Evolutionary conservation across 371 early-diverging fungal genomes (phyloP), one percentile per base, ranked within the genome.

Genomic region (Coemansia sp.): DNA sequence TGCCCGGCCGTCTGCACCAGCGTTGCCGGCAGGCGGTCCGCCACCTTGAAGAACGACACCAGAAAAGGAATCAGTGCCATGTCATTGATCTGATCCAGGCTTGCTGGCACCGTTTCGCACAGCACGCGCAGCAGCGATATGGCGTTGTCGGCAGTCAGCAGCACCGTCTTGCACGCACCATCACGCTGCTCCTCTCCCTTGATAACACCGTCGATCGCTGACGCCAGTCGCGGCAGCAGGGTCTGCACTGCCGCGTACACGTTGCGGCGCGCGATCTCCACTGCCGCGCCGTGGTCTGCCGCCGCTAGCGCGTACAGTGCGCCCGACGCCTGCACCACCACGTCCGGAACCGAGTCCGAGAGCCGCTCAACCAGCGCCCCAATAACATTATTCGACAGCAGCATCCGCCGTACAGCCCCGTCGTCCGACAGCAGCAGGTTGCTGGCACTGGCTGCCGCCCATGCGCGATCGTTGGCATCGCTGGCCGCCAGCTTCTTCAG

Each of bases 361-460:
- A 95, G 71, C 7, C 86, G 82, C 36, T 86, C 86, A 36, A 93
- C 80, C 45, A 95, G 77, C 8, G 76, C 72, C n/a, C 78, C 81
- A 16, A 90, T 76, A 26, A 90, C 70, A 65, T 87, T 85, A 52
- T 85, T 88, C 49, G 88, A 83, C 26, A 93, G 81, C 58, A 95
- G 80, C 47, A 87, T 65, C 48, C 88, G 85, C 14, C 93, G 87
- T 10, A 77, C 68, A 42, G 86, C 66, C 3, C 67, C 63, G 41
- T 82, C 87, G 11, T 84, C 81, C 66, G 85, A 77, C 61, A 87
- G 35, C 7, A 72, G 72, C 45, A 94, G 76, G 75, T 92, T 88
- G 48, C 92, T 90, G 16, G 91, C 82, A 60, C 91, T 88, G 4
- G 94, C 88, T 5, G 91, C 91, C 1, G 95, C 92, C 94, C 94